phyloP scores from a whole-genome alignment of 441 rosid genomes.

The Macaranga tanarius region DNA sequence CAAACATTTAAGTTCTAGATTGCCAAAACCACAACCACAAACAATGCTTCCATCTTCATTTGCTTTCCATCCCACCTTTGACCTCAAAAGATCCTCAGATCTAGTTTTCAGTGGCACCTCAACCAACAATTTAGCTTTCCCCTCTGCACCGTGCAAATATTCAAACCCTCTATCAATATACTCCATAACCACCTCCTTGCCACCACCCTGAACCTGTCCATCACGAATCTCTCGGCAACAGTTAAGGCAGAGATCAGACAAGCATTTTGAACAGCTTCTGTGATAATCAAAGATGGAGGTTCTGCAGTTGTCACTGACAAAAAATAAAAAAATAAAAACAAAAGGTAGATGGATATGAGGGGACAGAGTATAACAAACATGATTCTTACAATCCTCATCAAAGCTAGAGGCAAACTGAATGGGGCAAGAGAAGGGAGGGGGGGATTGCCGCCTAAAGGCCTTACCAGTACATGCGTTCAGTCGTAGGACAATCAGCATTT shows the following conservation, averaged over 20 bases:
- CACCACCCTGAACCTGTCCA: constrained; percentile 50
- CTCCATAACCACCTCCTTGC: constrained; percentile 37
- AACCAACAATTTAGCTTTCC: background rate
- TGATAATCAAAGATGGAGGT: constrained; percentile 76
- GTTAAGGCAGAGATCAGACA: constrained; percentile 64
- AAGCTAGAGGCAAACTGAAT: background rate
- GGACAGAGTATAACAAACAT: background rate
- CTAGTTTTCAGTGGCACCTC: constrained; percentile 6
- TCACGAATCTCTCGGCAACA: constrained; percentile 83
- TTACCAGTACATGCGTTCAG: constrained; percentile 59
- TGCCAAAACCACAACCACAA: constrained; percentile 61
- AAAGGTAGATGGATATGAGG: background rate
- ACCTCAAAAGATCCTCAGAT: constrained; percentile 16
- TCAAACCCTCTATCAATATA: constrained; percentile 32
- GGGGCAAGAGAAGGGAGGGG: too few species aligned
- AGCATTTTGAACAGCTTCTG: constrained; percentile 70
- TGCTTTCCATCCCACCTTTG: constrained; percentile 51
- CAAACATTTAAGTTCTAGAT: constrained; percentile 48
- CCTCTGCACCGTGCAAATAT: constrained; percentile 58
- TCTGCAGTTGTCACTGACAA: constrained; percentile 65
- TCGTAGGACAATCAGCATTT: constrained; percentile 28
- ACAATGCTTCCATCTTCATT: constrained; percentile 53
- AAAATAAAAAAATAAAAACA: constrained; percentile 1
- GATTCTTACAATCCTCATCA: background rate
- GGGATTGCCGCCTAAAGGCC: background rate